Conservation (phyloP, 1,284 basidiomycete species). For the Peniophora sp. region DNA sequence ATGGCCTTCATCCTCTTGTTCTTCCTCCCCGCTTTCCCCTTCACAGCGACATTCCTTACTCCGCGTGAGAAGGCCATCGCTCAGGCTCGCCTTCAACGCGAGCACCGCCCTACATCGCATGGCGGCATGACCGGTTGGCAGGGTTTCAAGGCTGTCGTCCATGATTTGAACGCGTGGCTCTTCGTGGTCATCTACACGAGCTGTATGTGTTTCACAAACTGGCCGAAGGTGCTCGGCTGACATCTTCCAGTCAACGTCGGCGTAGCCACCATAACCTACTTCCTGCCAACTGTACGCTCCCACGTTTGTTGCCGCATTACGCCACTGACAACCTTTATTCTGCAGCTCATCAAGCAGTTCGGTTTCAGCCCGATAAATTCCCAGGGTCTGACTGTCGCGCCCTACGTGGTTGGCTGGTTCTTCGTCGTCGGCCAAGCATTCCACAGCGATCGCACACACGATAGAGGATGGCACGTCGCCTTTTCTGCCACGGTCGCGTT, state of each 20-base stretch:
- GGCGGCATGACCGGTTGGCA: slow-evolving; percentile 49
- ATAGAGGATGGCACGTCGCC: slow-evolving; percentile 49
- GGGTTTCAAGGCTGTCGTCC: slow-evolving; percentile 41
- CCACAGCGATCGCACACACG: slow-evolving; percentile 44
- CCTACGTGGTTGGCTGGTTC: slow-evolving; percentile 46
- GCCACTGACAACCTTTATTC: slow-evolving; percentile 1
- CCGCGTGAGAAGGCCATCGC: slow-evolving; percentile 44
- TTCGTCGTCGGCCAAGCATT: slow-evolving; percentile 44
- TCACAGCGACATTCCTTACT: slow-evolving; percentile 27
- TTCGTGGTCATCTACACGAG: slow-evolving; percentile 44
- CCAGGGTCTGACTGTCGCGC: slow-evolving; percentile 47
- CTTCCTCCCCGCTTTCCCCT: slow-evolving; percentile 37
- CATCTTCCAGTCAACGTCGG: slow-evolving; percentile 39
- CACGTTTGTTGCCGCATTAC: not conserved
- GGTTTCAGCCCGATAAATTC: slow-evolving; percentile 48
- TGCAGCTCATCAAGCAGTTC: slow-evolving; percentile 44
- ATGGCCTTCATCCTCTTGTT: slow-evolving; percentile 38
- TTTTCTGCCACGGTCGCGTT: slow-evolving; percentile 33
- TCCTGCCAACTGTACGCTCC: slow-evolving; percentile 39
- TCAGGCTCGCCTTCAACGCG: slow-evolving; percentile 42
- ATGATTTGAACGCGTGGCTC: slow-evolving; percentile 42
- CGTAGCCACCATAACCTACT: slow-evolving; percentile 47
- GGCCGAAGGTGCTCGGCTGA: not conserved
- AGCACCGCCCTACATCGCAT: slow-evolving; percentile 48
- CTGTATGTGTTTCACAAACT: slow-evolving; percentile 26